These are phyloP conservation scores for Melastoma malabathricum DNA, from an alignment of 345 rosid species.

Conservation along the genomic window DNA sequence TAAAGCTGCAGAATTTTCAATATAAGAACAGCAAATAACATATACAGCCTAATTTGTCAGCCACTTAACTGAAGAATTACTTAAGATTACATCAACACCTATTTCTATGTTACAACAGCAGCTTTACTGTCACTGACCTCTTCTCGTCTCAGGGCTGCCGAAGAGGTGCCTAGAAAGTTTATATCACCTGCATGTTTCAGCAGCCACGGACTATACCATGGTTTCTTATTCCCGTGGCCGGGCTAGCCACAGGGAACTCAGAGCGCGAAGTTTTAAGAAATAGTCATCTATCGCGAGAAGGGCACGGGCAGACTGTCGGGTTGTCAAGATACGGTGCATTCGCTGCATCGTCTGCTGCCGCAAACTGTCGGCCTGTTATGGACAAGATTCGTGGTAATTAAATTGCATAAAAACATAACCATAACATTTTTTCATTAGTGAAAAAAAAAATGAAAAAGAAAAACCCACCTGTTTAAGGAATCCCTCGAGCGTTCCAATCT, in stretches of 20 bases:
- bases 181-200: too few relatives aligned
- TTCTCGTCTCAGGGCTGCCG: too few relatives aligned
- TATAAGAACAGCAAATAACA: too few relatives aligned
- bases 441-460: neutral
- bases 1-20: too few relatives aligned
- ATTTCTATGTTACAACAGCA: too few relatives aligned
- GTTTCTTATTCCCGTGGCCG: conserved; percentile 41
- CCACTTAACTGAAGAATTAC: too few relatives aligned
- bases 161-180: too few relatives aligned
- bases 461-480: conserved; percentile 38
- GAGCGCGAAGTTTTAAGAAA: conserved; percentile 60
- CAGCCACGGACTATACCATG: too few relatives aligned
- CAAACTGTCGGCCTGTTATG: conserved; percentile 51
- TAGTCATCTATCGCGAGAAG: conserved; percentile 59
- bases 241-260: conserved; percentile 71
- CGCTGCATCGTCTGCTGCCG: conserved; percentile 64
- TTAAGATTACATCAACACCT: too few relatives aligned
- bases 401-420: neutral
- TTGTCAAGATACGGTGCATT: conserved; percentile 59
- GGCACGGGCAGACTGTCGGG: conserved; percentile 69
- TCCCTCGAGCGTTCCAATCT: conserved; percentile 40
- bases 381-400: conserved; percentile 4
- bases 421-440: neutral
- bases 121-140: too few relatives aligned
- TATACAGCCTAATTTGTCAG: too few relatives aligned